phyloP scores from a whole-genome alignment of 306 rosid genomes.

The Lathyrus aphaca region DNA sequence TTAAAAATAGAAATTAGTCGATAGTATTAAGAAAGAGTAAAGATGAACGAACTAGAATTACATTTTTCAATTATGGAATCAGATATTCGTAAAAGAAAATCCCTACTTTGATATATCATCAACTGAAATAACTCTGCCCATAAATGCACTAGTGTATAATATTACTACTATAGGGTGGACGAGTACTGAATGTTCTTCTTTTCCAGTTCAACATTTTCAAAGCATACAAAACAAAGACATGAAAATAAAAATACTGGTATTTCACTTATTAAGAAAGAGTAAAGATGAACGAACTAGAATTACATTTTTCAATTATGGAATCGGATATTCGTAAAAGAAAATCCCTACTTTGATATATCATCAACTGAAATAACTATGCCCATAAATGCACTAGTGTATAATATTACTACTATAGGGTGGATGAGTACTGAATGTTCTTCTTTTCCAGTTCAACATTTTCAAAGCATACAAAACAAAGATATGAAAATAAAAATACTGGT shows the following conservation, averaged over 20 bases:
- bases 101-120: slow-evolving; percentile 14
- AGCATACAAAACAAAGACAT: slow-evolving; percentile 32
- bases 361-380: neutral
- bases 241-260: slow-evolving; percentile 7
- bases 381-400: slow-evolving; percentile 20
- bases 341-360: slow-evolving; percentile 4
- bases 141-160: slow-evolving; percentile 17
- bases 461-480: slow-evolving; percentile 33
- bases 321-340: slow-evolving; percentile 15
- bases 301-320: slow-evolving; percentile 15
- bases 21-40: neutral
- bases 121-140: neutral
- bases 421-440: slow-evolving; percentile 16
- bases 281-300: neutral
- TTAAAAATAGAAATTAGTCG: slow-evolving; percentile 1
- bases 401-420: slow-evolving; percentile 14
- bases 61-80: slow-evolving; percentile 13
- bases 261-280: neutral
- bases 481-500: slow-evolving; percentile 11
- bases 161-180: slow-evolving; percentile 16
- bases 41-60: neutral
- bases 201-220: slow-evolving; percentile 29
- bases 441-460: slow-evolving; percentile 32
- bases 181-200: slow-evolving; percentile 26
- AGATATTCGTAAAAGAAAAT: slow-evolving; percentile 11